These are phyloP conservation scores for Phallus indusiatus DNA, from an alignment of 768 basidiomycete species.

Conservation along the genomic window DNA sequence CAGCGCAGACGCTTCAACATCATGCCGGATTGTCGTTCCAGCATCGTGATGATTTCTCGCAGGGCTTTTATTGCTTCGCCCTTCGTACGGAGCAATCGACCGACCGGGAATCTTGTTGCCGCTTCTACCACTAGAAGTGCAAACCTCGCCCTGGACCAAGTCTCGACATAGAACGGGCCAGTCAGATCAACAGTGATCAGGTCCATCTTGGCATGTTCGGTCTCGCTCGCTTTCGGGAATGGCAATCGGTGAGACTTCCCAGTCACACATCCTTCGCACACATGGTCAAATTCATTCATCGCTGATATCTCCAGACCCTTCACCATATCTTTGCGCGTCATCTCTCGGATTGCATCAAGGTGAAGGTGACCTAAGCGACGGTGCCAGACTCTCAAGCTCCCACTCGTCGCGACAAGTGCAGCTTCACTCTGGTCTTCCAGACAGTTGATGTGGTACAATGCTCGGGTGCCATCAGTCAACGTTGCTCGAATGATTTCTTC, in stretches of 20 bases:
- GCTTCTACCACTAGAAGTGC: constrained; percentile 1
- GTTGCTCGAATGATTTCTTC: constrained; percentile 1
- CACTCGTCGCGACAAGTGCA: constrained; percentile 11
- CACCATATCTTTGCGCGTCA: constrained; percentile 17
- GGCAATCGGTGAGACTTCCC: constrained; percentile 24
- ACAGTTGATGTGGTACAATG: constrained; percentile 9
- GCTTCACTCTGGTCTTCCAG: neutral
- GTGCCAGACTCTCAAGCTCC: constrained; percentile 18
- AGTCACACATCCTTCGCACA: constrained; percentile 26
- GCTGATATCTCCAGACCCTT: constrained; percentile 17
- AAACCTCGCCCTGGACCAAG: constrained; percentile 3
- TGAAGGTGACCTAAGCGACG: constrained; percentile 20
- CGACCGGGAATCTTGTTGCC: neutral
- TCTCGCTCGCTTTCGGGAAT: constrained; percentile 25
- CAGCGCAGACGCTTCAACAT: constrained; percentile 11
- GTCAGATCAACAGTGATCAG: constrained; percentile 10
- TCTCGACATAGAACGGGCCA: constrained; percentile 13
- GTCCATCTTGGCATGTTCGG: constrained; percentile 15
- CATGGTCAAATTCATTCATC: constrained; percentile 11
- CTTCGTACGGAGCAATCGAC: constrained; percentile 5
- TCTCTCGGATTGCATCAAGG: constrained; percentile 11
- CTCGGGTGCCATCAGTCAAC: neutral
- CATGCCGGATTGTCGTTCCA: constrained; percentile 14
- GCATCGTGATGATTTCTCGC: constrained; percentile 7
- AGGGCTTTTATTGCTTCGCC: constrained; percentile 8